Percentiles rank a stretch among this genome's conserved stretches.
Evolutionary conservation across 768 basidiomycete genomes (phyloP).

Genomic region (Dioszegia hungarica): DNA sequence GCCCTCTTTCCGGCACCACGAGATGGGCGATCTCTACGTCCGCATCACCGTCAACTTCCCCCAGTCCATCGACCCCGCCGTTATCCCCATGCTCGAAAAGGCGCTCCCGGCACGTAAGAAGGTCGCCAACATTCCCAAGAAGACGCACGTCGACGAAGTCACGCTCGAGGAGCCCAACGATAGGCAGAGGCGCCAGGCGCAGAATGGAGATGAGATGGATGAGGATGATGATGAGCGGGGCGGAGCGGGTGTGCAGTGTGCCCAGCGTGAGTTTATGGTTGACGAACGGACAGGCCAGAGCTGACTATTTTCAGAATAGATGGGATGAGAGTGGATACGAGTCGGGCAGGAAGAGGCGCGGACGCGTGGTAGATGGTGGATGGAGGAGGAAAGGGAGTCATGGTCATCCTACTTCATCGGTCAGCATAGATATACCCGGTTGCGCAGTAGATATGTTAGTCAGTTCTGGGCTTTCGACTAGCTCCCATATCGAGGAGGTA

Average conservation of each 20-base stretch:
- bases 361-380: too few relatives aligned
- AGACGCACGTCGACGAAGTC: slow-evolving; percentile 73
- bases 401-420: too few relatives aligned
- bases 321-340: background rate
- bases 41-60: slow-evolving; percentile 86
- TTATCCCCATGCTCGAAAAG: slow-evolving; percentile 69
- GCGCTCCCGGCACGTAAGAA: slow-evolving; percentile 76
- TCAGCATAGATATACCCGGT: too few relatives aligned
- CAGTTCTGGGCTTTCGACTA: too few relatives aligned
- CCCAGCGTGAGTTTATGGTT: slow-evolving; percentile 50
- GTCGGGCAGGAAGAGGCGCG: too few relatives aligned
- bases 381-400: too few relatives aligned
- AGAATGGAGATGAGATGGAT: slow-evolving; percentile 60
- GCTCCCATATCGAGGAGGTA: too few relatives aligned
- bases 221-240: slow-evolving; percentile 68
- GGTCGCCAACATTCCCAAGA: slow-evolving; percentile 61
- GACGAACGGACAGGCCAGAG: background rate
- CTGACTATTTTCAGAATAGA: slow-evolving; percentile 4
- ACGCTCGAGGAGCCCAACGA: slow-evolving; percentile 73
- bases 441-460: too few relatives aligned
- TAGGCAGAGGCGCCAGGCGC: slow-evolving; percentile 56
- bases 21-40: slow-evolving; percentile 87
- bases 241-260: slow-evolving; percentile 88
- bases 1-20: slow-evolving; percentile 97
- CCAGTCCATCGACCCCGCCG: slow-evolving; percentile 63